Conservation (phyloP, 139 green algal species). For the Gonium pectorale region DNA sequence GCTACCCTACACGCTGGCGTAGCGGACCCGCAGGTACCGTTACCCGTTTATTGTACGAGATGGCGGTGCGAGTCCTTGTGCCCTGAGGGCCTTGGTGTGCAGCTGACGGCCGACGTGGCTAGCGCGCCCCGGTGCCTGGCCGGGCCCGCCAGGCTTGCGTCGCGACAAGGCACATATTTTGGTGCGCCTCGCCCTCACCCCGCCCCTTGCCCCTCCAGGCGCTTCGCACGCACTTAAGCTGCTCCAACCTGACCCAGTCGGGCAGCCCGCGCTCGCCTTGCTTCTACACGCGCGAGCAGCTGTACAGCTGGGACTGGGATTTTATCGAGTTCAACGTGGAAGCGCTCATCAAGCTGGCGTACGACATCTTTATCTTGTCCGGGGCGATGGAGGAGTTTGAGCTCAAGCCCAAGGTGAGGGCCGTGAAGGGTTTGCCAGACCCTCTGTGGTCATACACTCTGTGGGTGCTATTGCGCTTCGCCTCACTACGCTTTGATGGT, state of each 20-base stretch:
- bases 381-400: slow-evolving; percentile 60
- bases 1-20: neutral
- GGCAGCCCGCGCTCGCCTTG: neutral
- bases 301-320: slow-evolving; percentile 21
- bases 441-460: too few relatives aligned
- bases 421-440: neutral
- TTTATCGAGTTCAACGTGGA: slow-evolving; percentile 23
- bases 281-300: slow-evolving; percentile 17
- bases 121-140: too few relatives aligned
- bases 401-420: slow-evolving; percentile 48
- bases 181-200: too few relatives aligned
- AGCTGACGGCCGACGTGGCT: too few relatives aligned
- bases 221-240: slow-evolving; percentile 37
- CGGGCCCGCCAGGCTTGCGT: too few relatives aligned
- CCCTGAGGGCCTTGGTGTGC: too few relatives aligned
- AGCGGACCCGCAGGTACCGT: slow-evolving; percentile 12
- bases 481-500: too few relatives aligned
- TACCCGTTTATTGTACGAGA: too few relatives aligned
- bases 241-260: neutral
- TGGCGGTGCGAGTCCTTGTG: too few relatives aligned
- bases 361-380: slow-evolving; percentile 69
- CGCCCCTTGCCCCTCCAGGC: too few relatives aligned
- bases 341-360: slow-evolving; percentile 61
- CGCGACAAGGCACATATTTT: too few relatives aligned
- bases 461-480: too few relatives aligned